Percentiles rank a stretch among this genome's conserved stretches.
These are phyloP conservation scores for Yamadazyma jaroonii DNA, from an alignment of 1,139 yeast species.

Conservation along the genomic window DNA sequence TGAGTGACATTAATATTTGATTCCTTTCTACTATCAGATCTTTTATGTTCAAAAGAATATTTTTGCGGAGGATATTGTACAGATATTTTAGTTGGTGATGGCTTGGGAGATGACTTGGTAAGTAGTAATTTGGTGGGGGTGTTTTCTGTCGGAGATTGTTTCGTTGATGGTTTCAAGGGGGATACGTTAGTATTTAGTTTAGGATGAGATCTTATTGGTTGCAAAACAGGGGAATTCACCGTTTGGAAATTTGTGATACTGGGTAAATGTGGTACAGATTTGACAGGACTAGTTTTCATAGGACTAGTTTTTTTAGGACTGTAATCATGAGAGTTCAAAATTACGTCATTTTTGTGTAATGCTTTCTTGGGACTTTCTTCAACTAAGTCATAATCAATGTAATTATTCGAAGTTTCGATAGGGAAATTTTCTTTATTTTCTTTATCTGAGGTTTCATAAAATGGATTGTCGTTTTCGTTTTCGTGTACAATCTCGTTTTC, in stretches of 20 bases:
- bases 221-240: not conserved
- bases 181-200: conserved; percentile 1
- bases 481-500: not conserved
- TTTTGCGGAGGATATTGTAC: conserved; percentile 41
- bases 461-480: not conserved
- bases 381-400: conserved; percentile 31
- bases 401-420: conserved; percentile 8
- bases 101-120: not conserved
- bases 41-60: conserved; percentile 24
- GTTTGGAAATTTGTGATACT: conserved; percentile 5
- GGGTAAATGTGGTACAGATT: conserved; percentile 3
- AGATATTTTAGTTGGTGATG: conserved; percentile 12
- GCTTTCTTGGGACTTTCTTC: conserved; percentile 8
- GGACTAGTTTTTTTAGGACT: not conserved
- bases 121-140: not conserved
- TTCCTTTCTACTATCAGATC: conserved; percentile 1
- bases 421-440: not conserved
- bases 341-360: conserved; percentile 6
- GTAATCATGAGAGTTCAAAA: conserved; percentile 4
- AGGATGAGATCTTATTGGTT: not conserved
- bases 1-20: conserved; percentile 3
- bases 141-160: no score
- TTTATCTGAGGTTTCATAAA: not conserved
- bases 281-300: not conserved
- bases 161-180: not conserved